phyloP scores from a whole-genome alignment of 345 rosid species.

The Sisymbrium altissimum region DNA sequence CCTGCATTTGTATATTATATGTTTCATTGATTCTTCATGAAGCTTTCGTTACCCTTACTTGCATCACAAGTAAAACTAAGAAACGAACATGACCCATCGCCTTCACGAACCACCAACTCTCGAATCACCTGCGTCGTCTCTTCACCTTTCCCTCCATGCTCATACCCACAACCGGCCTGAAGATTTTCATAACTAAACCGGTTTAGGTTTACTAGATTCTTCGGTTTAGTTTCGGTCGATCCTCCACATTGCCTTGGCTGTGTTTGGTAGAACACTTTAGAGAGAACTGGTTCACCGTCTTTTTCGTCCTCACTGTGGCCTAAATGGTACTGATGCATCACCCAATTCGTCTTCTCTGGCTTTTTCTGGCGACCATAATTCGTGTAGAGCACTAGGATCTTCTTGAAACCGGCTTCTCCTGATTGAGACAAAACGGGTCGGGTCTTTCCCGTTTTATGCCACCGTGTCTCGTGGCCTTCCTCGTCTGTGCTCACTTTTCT shows the following conservation, averaged over 20 bases:
- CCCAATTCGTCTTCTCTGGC: slow-evolving; percentile 94
- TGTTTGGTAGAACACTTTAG: slow-evolving; percentile 94
- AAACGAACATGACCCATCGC: slow-evolving; percentile 57
- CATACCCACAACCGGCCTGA: slow-evolving; percentile 22
- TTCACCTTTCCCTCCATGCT: slow-evolving; percentile 25
- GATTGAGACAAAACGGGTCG: slow-evolving; percentile 48
- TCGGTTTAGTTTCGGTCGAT: slow-evolving; percentile 24
- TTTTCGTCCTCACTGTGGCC: slow-evolving; percentile 80
- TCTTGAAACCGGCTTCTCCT: slow-evolving; percentile 76
- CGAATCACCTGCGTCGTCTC: slow-evolving; percentile 52
- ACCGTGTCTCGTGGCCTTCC: slow-evolving; percentile 78
- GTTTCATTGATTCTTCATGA: slow-evolving; percentile 32
- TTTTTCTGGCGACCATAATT: slow-evolving; percentile 82
- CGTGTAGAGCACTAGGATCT: slow-evolving; percentile 83
- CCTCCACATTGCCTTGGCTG: slow-evolving; percentile 73
- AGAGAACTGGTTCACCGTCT: slow-evolving; percentile 77
- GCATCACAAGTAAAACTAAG: slow-evolving; percentile 53
- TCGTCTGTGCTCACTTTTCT: slow-evolving; percentile 72
- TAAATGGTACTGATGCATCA: slow-evolving; percentile 94
- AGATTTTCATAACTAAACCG: slow-evolving; percentile 21
- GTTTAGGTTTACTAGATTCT: slow-evolving; percentile 23
- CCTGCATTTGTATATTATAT: slow-evolving; percentile 11
- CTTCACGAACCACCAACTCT: slow-evolving; percentile 54
- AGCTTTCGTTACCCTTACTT: slow-evolving; percentile 61
- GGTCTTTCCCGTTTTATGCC: slow-evolving; percentile 98